phyloP scores from a whole-genome alignment of 148 eudicot genomes.

The Heliamphora exappendiculata region DNA sequence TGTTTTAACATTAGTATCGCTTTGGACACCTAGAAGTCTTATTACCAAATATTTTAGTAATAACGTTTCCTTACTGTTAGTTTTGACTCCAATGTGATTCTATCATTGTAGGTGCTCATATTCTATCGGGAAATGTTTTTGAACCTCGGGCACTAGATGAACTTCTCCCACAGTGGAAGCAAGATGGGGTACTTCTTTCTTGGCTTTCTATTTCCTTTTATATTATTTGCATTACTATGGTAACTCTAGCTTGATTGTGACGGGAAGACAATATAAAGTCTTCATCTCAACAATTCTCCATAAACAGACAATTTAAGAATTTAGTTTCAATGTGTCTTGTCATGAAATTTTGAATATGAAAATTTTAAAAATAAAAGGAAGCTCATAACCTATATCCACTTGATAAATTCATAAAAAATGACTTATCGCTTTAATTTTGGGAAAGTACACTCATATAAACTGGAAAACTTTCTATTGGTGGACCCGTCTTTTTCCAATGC shows the following conservation, averaged over 20 bases:
- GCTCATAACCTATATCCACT: background rate
- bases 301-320: background rate
- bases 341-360: background rate
- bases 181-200: conserved; percentile 50
- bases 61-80: background rate
- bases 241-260: background rate
- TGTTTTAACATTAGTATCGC: background rate
- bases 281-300: background rate
- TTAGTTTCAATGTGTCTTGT: background rate
- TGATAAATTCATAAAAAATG: background rate
- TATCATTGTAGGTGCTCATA: conserved; percentile 90
- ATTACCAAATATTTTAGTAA: background rate
- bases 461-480: background rate
- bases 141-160: conserved; percentile 96
- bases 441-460: background rate
- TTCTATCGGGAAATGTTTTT: conserved; percentile 91
- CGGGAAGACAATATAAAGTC: background rate
- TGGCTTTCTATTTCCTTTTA: background rate
- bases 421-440: background rate
- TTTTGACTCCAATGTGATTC: background rate
- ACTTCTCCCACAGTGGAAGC: conserved; percentile 82
- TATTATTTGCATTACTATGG: background rate
- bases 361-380: background rate
- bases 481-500: background rate
- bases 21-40: background rate